Base-by-base conservation (phyloP, 306 rosid genomes). In the Styphnolobium japonicum region DNA sequence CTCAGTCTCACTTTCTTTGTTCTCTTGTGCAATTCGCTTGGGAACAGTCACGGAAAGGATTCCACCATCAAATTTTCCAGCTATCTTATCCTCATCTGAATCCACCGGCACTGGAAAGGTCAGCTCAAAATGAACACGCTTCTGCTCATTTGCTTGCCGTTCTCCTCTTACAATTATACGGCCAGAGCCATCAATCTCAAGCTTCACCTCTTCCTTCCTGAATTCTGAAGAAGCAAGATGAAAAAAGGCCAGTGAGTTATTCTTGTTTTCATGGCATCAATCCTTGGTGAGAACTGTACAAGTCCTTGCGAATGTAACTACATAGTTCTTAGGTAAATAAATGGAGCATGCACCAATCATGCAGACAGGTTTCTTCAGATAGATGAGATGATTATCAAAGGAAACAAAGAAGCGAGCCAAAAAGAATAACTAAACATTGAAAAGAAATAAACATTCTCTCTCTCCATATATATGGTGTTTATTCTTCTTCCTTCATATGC, bases 1-100 rank as follows among this genome's bases (percentile, higher is more conserved):
- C 39, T 14, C 58, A 42, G 61, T 25, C 45, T 80, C 83, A 34
- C 68, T 68, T 48, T 82, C 86, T 80, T 53, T 78, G 77, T 10
- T 73, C 67, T 63, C 77, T 46, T 79, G 71, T 22, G 23, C 8
- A 7, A 39, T 76, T 52, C 12, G 39, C 78, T 88, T 87, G 19
- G 90, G 91, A 53, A 91, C 64, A 27, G 88, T 93, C 53, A 89
- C 89, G 21, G 53, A 69, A 14, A 93, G 97, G 63, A 93, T 82
- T 73, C 76, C 93, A 4, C 78, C 57, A 0, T 89, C 93, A 31
- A 93, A 88, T 53, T 80, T 87, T 25, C 92, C 94, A 0, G 77
- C 27, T 61, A 88, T 82, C 49, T 82, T 87, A 45, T 89, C 77
- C 1, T 23, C 7, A n/a, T 84, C 87, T 19, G 93, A 76, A 71